phyloP scores from a whole-genome alignment of 306 rosid species.

The Geum urbanum region DNA sequence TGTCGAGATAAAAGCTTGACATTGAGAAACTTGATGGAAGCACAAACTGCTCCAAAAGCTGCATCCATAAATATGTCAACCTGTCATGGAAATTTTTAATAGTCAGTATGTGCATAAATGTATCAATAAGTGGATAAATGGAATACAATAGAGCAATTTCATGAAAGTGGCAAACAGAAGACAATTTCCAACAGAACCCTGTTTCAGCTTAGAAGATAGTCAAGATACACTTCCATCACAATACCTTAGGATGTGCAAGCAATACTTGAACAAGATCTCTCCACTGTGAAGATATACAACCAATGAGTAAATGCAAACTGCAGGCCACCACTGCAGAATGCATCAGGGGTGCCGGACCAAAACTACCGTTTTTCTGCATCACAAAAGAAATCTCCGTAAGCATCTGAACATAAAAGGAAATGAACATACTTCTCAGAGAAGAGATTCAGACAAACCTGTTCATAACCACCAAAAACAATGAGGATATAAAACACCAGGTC shows the following conservation, averaged over 20 bases:
- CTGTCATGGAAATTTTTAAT: slow-evolving; percentile 45
- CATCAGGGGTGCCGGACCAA: slow-evolving; percentile 44
- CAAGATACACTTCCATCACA: slow-evolving; percentile 1
- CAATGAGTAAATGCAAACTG: slow-evolving; percentile 66
- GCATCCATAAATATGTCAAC: slow-evolving; percentile 92
- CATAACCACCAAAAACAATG: slow-evolving; percentile 55
- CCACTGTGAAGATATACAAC: slow-evolving; percentile 75
- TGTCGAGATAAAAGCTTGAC: slow-evolving; percentile 44
- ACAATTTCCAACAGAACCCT: slow-evolving; percentile 10
- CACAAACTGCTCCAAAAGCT: slow-evolving; percentile 78
- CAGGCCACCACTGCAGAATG: slow-evolving; percentile 77
- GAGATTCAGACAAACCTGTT: slow-evolving; percentile 56
- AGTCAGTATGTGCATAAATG: slow-evolving; percentile 29
- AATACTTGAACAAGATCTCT: slow-evolving; percentile 75
- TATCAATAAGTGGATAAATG: slow-evolving; percentile 3
- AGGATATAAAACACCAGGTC: slow-evolving; percentile 81
- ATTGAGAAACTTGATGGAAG: slow-evolving; percentile 58
- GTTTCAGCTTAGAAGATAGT: slow-evolving; percentile 15
- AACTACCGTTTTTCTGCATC: slow-evolving; percentile 60
- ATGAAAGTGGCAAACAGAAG: slow-evolving; percentile 22
- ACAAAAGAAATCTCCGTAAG: slow-evolving; percentile 30
- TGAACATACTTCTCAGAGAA: slow-evolving; percentile 27
- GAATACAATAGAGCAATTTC: slow-evolving; percentile 18
- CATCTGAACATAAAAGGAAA: slow-evolving; percentile 12
- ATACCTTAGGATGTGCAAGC: slow-evolving; percentile 91